Evolutionary conservation across 2,329 filamentous ascomycete species (phyloP).

Genomic region (Paracorniculantispora psalliotae): DNA sequence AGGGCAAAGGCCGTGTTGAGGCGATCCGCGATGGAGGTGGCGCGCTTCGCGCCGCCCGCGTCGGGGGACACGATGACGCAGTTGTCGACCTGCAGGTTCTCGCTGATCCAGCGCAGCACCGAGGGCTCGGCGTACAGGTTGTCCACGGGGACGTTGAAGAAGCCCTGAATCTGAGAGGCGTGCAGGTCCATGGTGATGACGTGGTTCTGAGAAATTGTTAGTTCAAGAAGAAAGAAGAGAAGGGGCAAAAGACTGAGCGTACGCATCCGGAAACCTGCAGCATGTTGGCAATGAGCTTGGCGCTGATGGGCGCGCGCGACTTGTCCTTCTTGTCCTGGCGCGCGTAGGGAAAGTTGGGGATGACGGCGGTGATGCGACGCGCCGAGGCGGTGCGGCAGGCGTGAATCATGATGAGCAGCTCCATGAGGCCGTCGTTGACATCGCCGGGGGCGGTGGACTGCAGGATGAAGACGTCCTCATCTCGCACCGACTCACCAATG

Average conservation of each 20-base stretch:
- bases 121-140: conserved; percentile 93
- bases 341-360: conserved; percentile 95
- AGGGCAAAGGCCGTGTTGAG: conserved; percentile 87
- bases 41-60: conserved; percentile 89
- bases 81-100: conserved; percentile 75
- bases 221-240: background rate
- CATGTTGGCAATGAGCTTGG: conserved; percentile 96
- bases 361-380: conserved; percentile 87
- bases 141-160: conserved; percentile 76
- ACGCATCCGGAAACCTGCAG: conserved; percentile 83
- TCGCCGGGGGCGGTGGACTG: conserved; percentile 93
- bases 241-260: conserved; percentile 17
- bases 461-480: conserved; percentile 97
- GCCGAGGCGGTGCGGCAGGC: conserved; percentile 69
- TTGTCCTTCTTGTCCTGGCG: conserved; percentile 96
- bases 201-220: conserved; percentile 30
- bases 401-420: conserved; percentile 96
- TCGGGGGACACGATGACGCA: conserved; percentile 94
- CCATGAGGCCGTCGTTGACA: conserved; percentile 98
- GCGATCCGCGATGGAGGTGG: conserved; percentile 87
- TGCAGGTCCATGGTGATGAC: conserved; percentile 96
- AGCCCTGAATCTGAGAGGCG: conserved; percentile 89
- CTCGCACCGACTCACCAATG: conserved; percentile 90
- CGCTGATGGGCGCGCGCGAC: conserved; percentile 91
- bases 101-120: conserved; percentile 83